phyloP scores from a whole-genome alignment of 31 red algal species.

The Asparagopsis taxiformis region DNA sequence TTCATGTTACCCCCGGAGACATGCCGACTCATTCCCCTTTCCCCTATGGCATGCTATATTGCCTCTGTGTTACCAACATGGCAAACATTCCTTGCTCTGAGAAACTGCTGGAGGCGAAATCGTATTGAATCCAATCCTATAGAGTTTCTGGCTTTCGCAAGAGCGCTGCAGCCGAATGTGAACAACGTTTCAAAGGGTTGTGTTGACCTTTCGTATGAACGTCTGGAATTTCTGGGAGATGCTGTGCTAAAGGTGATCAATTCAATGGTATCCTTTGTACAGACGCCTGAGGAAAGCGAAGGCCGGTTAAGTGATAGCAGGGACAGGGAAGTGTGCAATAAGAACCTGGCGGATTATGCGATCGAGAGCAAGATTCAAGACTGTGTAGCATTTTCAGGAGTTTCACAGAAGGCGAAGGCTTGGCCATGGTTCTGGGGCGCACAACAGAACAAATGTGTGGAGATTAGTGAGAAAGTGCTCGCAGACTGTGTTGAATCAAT shows the following conservation, averaged over 20 bases:
- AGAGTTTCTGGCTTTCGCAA: constrained; percentile 50
- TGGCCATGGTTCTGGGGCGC: constrained; percentile 77
- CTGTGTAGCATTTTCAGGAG: constrained; percentile 66
- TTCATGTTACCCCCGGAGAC: constrained; percentile 57
- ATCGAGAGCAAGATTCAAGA: constrained; percentile 71
- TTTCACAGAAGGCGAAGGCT: constrained; percentile 52
- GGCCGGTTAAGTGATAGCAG: constrained; percentile 65
- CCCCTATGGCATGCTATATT: constrained; percentile 53
- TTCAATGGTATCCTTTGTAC: constrained; percentile 62
- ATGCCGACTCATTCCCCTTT: constrained; percentile 40
- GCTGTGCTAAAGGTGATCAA: constrained; percentile 77
- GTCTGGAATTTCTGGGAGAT: constrained; percentile 82
- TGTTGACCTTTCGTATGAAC: constrained; percentile 62
- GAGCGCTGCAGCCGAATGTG: constrained; percentile 74
- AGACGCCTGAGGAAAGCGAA: constrained; percentile 56
- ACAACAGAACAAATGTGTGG: constrained; percentile 35
- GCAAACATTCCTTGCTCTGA: constrained; percentile 74
- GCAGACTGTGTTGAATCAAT: constrained; percentile 83
- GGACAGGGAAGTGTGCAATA: constrained; percentile 71
- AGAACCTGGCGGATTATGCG: constrained; percentile 46
- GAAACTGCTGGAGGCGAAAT: constrained; percentile 64
- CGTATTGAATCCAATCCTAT: constrained; percentile 19
- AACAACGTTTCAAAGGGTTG: constrained; percentile 45
- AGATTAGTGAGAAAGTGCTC: constrained; percentile 71
- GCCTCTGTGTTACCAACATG: constrained; percentile 51